A percentile compares a stretch with the other conserved stretches of the same genome.
Evolutionary conservation across 2,329 filamentous ascomycete species (phyloP).

Genomic region (Ustilaginoidea virens): DNA sequence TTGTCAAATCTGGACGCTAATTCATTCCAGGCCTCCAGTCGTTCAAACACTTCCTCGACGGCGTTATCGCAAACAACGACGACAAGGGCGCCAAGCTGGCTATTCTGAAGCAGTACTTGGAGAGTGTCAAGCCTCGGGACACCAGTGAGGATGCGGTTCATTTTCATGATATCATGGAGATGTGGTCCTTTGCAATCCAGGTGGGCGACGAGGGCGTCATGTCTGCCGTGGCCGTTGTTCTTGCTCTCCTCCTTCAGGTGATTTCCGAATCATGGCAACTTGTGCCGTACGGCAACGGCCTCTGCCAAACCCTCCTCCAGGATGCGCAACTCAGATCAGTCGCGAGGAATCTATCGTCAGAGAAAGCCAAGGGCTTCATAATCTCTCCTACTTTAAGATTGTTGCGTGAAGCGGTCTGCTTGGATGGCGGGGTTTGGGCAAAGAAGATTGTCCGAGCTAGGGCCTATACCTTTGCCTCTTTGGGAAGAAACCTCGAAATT

Average conservation of each 20-base stretch:
- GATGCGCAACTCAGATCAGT: conserved; percentile 69
- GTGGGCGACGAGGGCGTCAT: conserved; percentile 68
- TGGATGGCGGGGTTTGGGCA: conserved; percentile 74
- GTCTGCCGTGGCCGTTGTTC: conserved; percentile 63
- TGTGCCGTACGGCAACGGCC: conserved; percentile 55
- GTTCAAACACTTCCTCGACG: conserved; percentile 57
- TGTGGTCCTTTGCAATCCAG: conserved; percentile 71
- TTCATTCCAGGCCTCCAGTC: conserved; percentile 41
- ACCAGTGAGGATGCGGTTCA: conserved; percentile 37
- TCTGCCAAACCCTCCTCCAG: conserved; percentile 71
- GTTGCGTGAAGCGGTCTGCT: conserved; percentile 67
- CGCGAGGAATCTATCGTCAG: conserved; percentile 61
- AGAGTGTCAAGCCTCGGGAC: conserved; percentile 33
- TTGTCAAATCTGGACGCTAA: neutral
- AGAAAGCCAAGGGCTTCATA: conserved; percentile 71
- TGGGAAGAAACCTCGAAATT: conserved; percentile 71
- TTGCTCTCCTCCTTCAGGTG: conserved; percentile 68
- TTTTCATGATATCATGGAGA: conserved; percentile 69
- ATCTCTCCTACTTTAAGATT: conserved; percentile 80
- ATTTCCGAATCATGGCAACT: conserved; percentile 62
- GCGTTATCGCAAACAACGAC: conserved; percentile 35
- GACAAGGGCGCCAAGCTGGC: conserved; percentile 26
- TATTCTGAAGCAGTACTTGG: conserved; percentile 57
- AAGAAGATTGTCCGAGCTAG: conserved; percentile 63
- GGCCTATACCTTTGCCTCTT: conserved; percentile 62